Evolutionary conservation across 2,329 filamentous ascomycete genomes (phyloP), one percentile per base, ranked within the genome.

Genomic region (Didymella pomorum): DNA sequence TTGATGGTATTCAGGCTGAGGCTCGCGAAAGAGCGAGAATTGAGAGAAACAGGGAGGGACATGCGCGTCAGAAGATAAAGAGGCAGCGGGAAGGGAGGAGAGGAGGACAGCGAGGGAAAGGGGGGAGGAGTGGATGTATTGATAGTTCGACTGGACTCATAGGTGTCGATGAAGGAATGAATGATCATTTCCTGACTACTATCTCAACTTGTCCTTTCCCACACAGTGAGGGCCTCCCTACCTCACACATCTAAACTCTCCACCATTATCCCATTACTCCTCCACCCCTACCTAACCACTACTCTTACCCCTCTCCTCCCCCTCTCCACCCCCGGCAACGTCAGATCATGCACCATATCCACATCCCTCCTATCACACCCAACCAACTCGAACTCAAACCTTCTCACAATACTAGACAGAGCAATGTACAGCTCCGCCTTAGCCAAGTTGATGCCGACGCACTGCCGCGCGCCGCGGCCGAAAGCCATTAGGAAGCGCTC

Each of bases 401-500:
- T 6, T 0, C 61, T 25, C 20, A 69, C 43, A 2, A 69, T 11
- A 14, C 26, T 43, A n/a, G 54, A 56, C 16, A 69, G 33, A 4
- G 25, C 50, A 0, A 69, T 25, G 26, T 48, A 62, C 20, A 66
- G 12, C 43, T 68, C 65, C 18, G 52, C 47, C 6, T 47, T 26
- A 2, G 64, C 64, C 0, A 68, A 44, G 10, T 62, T 46, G 16
- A 60, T 62, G 1, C 55, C 64, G 6, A 61, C 25, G 43, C 66
- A 69, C 20, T 45, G 52, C 2, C 64, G 29, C 8, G 55, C n/a
- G 1, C 65, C 65, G 6, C 28, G 21, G 5, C 63, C 58, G 42
- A 69, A 69, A 4, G 43, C 6, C 28, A 52, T 52, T 3, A 69
- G 37, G 35, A 63, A 69, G 3, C 58, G 43, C 1, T 42, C 49